Evolutionary conservation across 495 filamentous ascomycete genomes (phyloP).

Genomic region (Penicillium herquei): DNA sequence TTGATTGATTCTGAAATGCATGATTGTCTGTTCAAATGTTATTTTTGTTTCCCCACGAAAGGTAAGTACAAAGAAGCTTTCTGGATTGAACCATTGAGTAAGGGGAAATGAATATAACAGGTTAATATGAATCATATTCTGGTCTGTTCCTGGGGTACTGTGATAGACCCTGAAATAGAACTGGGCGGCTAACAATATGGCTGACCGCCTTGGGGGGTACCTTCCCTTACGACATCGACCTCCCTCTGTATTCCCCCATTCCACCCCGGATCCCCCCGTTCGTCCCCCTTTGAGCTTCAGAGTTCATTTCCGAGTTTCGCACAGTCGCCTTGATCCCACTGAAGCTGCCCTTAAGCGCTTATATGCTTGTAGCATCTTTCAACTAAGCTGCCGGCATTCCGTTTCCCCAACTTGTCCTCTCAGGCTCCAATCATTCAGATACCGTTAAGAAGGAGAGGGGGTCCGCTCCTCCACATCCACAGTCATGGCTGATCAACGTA

Average conservation of each 20-base stretch:
- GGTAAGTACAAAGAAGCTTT: too few species aligned
- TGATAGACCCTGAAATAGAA: slow-evolving; percentile 13
- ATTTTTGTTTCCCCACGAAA: too few species aligned
- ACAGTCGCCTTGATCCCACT: not conserved
- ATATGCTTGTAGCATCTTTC: slow-evolving; percentile 33
- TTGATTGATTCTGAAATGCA: too few species aligned
- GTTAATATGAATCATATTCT: too few species aligned
- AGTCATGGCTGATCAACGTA: slow-evolving; percentile 42
- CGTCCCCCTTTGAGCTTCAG: slow-evolving; percentile 7
- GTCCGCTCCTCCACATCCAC: slow-evolving; percentile 33
- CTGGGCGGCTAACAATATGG: slow-evolving; percentile 24
- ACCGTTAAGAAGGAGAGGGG: slow-evolving; percentile 29
- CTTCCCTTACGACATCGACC: slow-evolving; percentile 24
- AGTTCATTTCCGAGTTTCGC: slow-evolving; percentile 5
- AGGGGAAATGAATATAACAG: too few species aligned
- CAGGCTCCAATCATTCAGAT: slow-evolving; percentile 21
- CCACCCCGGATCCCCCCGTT: slow-evolving; percentile 4
- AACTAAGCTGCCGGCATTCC: slow-evolving; percentile 24
- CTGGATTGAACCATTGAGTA: too few species aligned
- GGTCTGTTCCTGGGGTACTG: not conserved
- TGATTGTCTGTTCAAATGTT: too few species aligned
- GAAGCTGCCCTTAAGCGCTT: slow-evolving; percentile 27
- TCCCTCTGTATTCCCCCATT: slow-evolving; percentile 20
- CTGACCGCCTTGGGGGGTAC: slow-evolving; percentile 27
- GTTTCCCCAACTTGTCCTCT: slow-evolving; percentile 16